phyloP scores from a whole-genome alignment of 2,329 filamentous ascomycete genomes.

The Seiridium unicorne region DNA sequence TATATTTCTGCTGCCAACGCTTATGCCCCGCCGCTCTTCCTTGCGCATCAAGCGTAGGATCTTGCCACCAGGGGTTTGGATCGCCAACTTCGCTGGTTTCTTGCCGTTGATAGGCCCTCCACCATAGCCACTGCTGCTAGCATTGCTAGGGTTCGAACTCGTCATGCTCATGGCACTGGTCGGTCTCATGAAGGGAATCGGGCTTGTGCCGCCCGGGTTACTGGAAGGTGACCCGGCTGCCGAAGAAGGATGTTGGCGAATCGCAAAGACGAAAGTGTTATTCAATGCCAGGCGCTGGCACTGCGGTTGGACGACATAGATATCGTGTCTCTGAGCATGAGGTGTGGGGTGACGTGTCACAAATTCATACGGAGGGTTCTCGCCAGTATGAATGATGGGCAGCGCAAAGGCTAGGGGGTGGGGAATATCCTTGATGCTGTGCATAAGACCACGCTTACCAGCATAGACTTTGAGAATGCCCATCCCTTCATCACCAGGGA shows the following conservation, averaged over 20 bases:
- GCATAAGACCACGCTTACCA: conserved; percentile 92
- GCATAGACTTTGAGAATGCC: conserved; percentile 89
- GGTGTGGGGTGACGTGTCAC: conserved; percentile 91
- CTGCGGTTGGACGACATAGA: conserved; percentile 96
- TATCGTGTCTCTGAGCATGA: conserved; percentile 94
- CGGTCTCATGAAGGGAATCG: conserved; percentile 61
- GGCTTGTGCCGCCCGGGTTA: conserved; percentile 49
- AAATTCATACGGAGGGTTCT: conserved; percentile 94
- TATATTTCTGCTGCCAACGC: conserved; percentile 33
- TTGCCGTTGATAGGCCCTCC: conserved; percentile 46
- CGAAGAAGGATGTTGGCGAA: conserved; percentile 82
- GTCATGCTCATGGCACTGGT: conserved; percentile 65
- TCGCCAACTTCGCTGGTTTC: conserved; percentile 93
- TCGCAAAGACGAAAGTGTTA: conserved; percentile 96
- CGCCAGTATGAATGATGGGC: conserved; percentile 86
- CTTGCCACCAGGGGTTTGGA: conserved; percentile 92
- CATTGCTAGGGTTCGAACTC: conserved; percentile 55
- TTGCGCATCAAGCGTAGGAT: conserved; percentile 86
- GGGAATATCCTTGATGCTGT: conserved; percentile 93
- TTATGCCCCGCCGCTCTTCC: conserved; percentile 61
- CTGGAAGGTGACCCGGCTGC: conserved; percentile 37
- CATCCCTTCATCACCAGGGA: conserved; percentile 88
- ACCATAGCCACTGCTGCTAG: conserved; percentile 41
- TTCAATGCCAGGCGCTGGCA: conserved; percentile 85
- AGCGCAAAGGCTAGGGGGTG: conserved; percentile 86